Evolutionary conservation across 495 filamentous ascomycete species (phyloP).

Genomic region (Chaetomidium leptoderma): DNA sequence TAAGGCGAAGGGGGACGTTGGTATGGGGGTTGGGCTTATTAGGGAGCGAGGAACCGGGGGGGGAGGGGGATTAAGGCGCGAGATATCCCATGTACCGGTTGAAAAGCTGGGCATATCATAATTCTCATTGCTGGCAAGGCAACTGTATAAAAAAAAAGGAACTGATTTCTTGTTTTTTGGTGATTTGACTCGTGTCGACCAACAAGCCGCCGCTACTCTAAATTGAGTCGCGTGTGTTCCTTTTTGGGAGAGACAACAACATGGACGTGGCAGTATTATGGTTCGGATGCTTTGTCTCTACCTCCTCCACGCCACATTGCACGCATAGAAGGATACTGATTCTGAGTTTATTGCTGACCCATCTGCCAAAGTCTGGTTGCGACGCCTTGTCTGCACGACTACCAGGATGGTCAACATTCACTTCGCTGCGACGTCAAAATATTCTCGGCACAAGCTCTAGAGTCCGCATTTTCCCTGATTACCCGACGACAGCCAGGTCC

Average conservation of each 20-base stretch:
- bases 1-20: not conserved
- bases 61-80: not conserved
- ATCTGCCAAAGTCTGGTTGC: too few species aligned
- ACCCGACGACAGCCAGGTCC: not conserved
- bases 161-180: not conserved
- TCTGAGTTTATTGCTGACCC: too few species aligned
- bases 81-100: conserved; percentile 10
- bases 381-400: too few species aligned
- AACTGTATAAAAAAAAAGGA: not conserved
- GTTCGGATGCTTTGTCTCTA: too few species aligned
- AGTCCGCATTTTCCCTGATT: not conserved
- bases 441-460: not conserved
- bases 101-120: conserved; percentile 5
- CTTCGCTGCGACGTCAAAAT: not conserved
- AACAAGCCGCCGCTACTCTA: too few species aligned
- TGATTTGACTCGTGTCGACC: too few species aligned
- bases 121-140: conserved; percentile 6
- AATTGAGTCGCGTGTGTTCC: too few species aligned
- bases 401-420: not conserved
- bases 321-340: too few species aligned
- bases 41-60: not conserved
- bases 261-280: too few species aligned
- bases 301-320: not conserved
- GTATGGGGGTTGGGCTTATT: not conserved
- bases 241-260: too few species aligned